phyloP scores from a whole-genome alignment of 257 asterid genomes.

The Nicotiana knightiana region DNA sequence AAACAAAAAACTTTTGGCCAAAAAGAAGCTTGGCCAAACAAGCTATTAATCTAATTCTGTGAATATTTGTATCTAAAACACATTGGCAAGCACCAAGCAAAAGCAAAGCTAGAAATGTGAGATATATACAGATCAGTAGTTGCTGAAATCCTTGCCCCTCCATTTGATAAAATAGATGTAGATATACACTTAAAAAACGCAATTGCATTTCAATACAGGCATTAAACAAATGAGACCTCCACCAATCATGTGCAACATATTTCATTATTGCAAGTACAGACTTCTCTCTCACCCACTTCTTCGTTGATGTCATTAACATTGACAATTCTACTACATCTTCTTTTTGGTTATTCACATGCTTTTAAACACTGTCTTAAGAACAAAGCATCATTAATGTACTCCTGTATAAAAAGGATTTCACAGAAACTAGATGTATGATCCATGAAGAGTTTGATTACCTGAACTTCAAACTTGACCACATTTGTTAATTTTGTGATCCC shows the following conservation, averaged over 20 bases:
- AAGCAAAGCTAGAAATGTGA: neutral
- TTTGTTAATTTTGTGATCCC: constrained; percentile 33
- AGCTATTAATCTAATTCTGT: neutral
- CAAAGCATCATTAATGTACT: neutral
- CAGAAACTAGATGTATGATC: constrained; percentile 1
- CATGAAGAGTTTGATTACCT: constrained; percentile 37
- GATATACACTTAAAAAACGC: neutral
- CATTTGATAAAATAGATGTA: neutral
- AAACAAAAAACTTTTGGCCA: no score
- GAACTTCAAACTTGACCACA: constrained; percentile 85
- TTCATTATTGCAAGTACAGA: neutral
- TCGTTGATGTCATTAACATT: neutral
- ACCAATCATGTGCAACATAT: neutral
- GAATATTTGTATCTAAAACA: neutral
- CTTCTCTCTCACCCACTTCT: constrained; percentile 3
- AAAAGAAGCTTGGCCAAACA: no score
- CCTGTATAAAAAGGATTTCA: neutral
- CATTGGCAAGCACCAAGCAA: neutral
- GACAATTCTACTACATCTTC: neutral
- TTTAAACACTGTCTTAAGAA: neutral
- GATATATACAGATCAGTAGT: neutral
- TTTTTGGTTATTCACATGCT: neutral
- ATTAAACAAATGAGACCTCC: neutral
- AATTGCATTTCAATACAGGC: neutral
- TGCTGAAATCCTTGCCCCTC: neutral